Base-by-base conservation (phyloP, 352 stramenopile genomes). In the Phytophthora chlamydospora region DNA sequence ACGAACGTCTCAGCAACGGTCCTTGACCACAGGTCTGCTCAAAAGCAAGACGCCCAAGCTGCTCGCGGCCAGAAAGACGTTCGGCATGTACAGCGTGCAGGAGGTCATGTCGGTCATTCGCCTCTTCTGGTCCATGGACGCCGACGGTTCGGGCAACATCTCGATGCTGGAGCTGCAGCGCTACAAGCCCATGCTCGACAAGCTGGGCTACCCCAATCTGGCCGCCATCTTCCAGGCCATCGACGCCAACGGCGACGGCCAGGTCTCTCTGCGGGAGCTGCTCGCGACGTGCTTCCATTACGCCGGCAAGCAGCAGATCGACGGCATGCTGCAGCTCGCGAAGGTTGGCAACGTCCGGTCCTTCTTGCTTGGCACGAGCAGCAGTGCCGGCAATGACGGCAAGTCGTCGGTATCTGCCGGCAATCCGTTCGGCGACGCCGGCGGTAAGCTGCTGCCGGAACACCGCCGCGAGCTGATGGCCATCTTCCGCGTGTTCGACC, bases 81-180 rank as follows among this genome's bases (percentile, higher is more conserved):
- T 91, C 60, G 83, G 83, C 2, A 88, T 87, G 40, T 91, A 91
- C 63, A 70, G 66, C 9, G 78, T 88, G 16, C 70, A 75, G 11
- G 83, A 91, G 46, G 80, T 89, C 29, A 91, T 91, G 83, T 84
- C 81, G 4, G 71, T 91, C 5, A 85, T 91, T 24, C 80, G 83
- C 0, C 68, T 91, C 4, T 91, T 91, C 52, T 86, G 76, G 75
- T 78, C 66, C 34, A 89, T 91, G 73, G 80, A 91, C 44, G 66
- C 75, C n/a, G 83, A 91, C 43, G 53, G 61, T 48, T 91, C 83
- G 11, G 83, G 83, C 0, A 72, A 62, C n/a, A 76, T 91, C 13
- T 76, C 76, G 12, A 46, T 89, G 41, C 24, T 44, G 1, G 83
- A 91, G 49, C 52, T 91, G 31, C 70, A 87, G 12, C 54, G 75